Evolutionary conservation across 2,329 filamentous ascomycete genomes (phyloP).

Genomic region (Cladosporium sp.): DNA sequence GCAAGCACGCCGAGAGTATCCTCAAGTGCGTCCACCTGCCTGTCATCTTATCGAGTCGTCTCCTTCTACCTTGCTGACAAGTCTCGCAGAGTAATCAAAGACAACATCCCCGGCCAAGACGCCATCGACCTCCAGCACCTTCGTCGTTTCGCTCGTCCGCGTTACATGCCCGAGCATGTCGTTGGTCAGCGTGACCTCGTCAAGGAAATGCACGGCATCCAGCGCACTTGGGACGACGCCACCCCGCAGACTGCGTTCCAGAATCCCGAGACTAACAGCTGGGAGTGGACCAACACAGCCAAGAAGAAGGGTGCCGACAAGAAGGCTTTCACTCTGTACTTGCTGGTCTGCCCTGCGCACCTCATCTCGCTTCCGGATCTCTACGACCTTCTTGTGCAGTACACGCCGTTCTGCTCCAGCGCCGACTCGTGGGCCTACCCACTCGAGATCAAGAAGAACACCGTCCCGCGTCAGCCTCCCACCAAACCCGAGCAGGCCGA

Average conservation of each 20-base stretch:
- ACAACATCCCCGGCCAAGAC: slow-evolving; percentile 40
- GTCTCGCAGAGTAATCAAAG: slow-evolving; percentile 41
- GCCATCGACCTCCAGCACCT: slow-evolving; percentile 53
- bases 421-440: slow-evolving; percentile 34
- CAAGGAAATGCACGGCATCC: slow-evolving; percentile 31
- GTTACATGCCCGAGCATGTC: slow-evolving; percentile 32
- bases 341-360: slow-evolving; percentile 50
- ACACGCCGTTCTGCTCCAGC: slow-evolving; percentile 37
- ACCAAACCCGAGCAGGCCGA: slow-evolving; percentile 72
- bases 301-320: slow-evolving; percentile 51
- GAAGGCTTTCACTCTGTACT: slow-evolving; percentile 39
- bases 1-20: slow-evolving; percentile 66
- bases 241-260: slow-evolving; percentile 28
- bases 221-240: slow-evolving; percentile 28
- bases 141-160: slow-evolving; percentile 66
- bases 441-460: slow-evolving; percentile 58
- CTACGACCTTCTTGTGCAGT: slow-evolving; percentile 33
- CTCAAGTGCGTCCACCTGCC: slow-evolving; percentile 55
- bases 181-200: slow-evolving; percentile 28
- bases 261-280: slow-evolving; percentile 32
- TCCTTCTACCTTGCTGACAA: slow-evolving; percentile 29
- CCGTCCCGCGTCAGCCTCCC: slow-evolving; percentile 68
- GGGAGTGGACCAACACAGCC: slow-evolving; percentile 55
- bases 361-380: slow-evolving; percentile 54
- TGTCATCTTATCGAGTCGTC: neutral